A percentile compares a stretch with the other conserved stretches of the same genome.
phyloP scores from a whole-genome alignment of 139 green algal genomes.

The Mesotaenium endlicherianum region DNA sequence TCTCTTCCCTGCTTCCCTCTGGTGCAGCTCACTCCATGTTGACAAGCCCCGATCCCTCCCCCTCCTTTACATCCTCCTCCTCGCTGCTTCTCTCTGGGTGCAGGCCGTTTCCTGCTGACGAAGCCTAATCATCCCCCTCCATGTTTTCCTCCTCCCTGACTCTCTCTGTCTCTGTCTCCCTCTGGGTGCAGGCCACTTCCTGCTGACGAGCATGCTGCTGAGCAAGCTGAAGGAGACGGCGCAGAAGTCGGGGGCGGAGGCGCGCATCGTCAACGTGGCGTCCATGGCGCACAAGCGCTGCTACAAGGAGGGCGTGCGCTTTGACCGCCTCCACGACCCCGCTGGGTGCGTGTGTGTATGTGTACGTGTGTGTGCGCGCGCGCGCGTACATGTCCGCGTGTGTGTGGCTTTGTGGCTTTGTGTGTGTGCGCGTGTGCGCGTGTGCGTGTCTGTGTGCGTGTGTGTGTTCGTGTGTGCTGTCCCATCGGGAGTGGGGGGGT shows the following conservation, averaged over 20 bases:
- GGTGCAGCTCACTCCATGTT: slow-evolving; percentile 47
- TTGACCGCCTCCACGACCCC: not conserved
- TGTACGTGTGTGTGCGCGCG: not conserved
- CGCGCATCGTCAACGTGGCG: slow-evolving; percentile 47
- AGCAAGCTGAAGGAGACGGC: slow-evolving; percentile 36
- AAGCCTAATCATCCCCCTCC: no score
- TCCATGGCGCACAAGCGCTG: slow-evolving; percentile 40
- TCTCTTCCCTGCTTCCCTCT: not conserved
- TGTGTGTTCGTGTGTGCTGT: not conserved
- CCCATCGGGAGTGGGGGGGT: no score
- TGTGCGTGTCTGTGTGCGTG: not conserved
- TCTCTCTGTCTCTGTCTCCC: not conserved
- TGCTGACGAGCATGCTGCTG: slow-evolving; percentile 48
- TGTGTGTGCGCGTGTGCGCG: not conserved
- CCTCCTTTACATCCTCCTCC: no score
- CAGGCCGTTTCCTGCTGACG: no score
- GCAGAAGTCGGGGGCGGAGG: not conserved
- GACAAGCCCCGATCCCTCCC: no score
- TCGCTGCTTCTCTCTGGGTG: not conserved
- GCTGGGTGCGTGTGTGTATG: not conserved
- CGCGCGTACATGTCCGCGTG: not conserved
- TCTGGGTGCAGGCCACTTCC: slow-evolving; percentile 46
- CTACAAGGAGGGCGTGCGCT: slow-evolving; percentile 27
- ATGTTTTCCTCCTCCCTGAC: not conserved
- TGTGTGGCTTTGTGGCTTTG: not conserved